Percentiles rank a stretch among this genome's conserved stretches.
Conservation (phyloP, 371 early-diverging fungal species). For the Mucor racemosus region DNA sequence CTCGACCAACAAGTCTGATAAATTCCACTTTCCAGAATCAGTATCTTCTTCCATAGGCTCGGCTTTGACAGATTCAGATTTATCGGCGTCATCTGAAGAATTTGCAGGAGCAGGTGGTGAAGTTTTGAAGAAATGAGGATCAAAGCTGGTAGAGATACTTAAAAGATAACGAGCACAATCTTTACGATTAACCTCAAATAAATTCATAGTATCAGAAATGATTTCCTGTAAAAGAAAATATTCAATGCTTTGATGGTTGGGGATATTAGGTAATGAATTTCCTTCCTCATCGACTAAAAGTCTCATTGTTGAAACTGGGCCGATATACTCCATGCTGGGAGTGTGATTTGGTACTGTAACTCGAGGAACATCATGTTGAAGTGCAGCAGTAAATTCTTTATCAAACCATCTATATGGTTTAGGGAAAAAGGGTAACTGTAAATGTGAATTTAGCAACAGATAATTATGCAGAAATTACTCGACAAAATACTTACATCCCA, state of each 20-base stretch:
- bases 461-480: no score
- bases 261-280: conserved; percentile 38
- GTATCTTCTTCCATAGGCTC: conserved; percentile 33
- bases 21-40: conserved; percentile 34
- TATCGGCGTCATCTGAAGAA: conserved; percentile 12
- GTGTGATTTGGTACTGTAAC: conserved; percentile 54
- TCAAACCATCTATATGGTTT: conserved; percentile 65
- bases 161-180: conserved; percentile 78
- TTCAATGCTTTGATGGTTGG: conserved; percentile 62
- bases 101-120: conserved; percentile 23
- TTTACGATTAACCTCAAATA: conserved; percentile 83
- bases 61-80: conserved; percentile 9
- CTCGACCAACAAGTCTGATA: conserved; percentile 46
- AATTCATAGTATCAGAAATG: conserved; percentile 73
- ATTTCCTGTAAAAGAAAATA: conserved; percentile 83
- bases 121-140: conserved; percentile 60
- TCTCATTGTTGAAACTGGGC: conserved; percentile 28
- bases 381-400: conserved; percentile 57
- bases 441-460: background rate
- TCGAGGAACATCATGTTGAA: conserved; percentile 67
- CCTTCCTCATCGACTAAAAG: conserved; percentile 54
- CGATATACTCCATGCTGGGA: conserved; percentile 30
- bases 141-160: conserved; percentile 62
- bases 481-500: conserved; percentile 62
- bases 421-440: conserved; percentile 51